Percentiles rank a stretch among this genome's conserved stretches.
Conservation (phyloP, 2,329 filamentous ascomycete genomes). For the Neoscytalidium dimidiatum region DNA sequence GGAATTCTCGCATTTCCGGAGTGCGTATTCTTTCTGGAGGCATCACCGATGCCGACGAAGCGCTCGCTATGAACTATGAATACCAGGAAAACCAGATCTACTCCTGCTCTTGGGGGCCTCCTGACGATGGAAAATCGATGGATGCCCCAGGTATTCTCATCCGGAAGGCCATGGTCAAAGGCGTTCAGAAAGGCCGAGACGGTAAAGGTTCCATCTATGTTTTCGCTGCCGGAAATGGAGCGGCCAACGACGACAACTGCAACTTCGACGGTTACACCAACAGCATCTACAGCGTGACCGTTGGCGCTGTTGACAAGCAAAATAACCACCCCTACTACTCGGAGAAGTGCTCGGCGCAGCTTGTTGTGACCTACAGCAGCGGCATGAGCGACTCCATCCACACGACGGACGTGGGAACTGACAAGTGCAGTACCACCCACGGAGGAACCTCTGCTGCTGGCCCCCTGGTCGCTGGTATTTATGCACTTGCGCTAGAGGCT, state of each 20-base stretch:
- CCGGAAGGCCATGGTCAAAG: constrained; percentile 85
- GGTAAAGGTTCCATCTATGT: constrained; percentile 91
- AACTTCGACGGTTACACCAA: constrained; percentile 99
- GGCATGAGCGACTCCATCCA: constrained; percentile 87
- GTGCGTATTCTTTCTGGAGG: constrained; percentile 89
- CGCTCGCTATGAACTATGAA: constrained; percentile 87
- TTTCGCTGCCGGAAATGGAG: constrained; percentile 95
- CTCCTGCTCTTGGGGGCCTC: constrained; percentile 97
- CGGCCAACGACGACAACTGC: constrained; percentile 85
- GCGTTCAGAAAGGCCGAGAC: constrained; percentile 80
- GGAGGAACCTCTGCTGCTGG: constrained; percentile 96
- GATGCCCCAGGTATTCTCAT: constrained; percentile 90
- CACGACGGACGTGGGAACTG: constrained; percentile 88
- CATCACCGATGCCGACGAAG: constrained; percentile 91
- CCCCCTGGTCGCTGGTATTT: constrained; percentile 87
- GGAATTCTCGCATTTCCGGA: constrained; percentile 85
- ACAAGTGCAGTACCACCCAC: constrained; percentile 78
- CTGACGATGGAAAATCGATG: constrained; percentile 92
- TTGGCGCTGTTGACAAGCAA: constrained; percentile 86
- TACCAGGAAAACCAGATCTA: constrained; percentile 94
- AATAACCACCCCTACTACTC: constrained; percentile 95
- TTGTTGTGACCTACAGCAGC: constrained; percentile 96
- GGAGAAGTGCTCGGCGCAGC: constrained; percentile 90
- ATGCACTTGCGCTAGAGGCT: constrained; percentile 81
- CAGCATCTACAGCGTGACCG: constrained; percentile 97